Percentiles rank a stretch among this genome's conserved stretches.
Conservation (phyloP, 1,139 yeast genomes). For the Kluyveromyces sp. region DNA sequence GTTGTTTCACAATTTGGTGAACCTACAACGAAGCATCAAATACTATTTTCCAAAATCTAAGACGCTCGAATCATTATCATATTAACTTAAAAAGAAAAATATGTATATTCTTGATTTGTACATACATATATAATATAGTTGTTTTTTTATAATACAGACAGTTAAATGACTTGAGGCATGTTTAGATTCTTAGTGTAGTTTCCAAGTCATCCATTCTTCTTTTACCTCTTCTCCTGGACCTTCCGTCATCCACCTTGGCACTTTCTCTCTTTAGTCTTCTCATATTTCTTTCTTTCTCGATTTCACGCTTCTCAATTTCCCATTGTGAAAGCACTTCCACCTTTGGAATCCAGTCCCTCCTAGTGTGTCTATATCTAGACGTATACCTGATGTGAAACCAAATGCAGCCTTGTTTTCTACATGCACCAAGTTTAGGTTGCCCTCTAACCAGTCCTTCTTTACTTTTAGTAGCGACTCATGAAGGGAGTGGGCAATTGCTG, state of each 20-base stretch:
- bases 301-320: slow-evolving; percentile 91
- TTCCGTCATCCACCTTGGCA: slow-evolving; percentile 50
- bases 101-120: no score
- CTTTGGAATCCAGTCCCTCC: slow-evolving; percentile 85
- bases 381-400: slow-evolving; percentile 54
- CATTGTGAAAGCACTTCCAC: slow-evolving; percentile 81
- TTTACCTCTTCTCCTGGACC: slow-evolving; percentile 41
- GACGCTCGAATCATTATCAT: no score
- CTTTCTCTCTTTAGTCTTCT: slow-evolving; percentile 90
- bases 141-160: no score
- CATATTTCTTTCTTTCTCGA: slow-evolving; percentile 86
- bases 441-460: slow-evolving; percentile 83
- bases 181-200: slow-evolving; percentile 26
- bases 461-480: slow-evolving; percentile 72
- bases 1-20: no score
- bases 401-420: slow-evolving; percentile 52
- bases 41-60: no score
- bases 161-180: background rate
- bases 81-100: no score
- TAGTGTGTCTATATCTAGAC: slow-evolving; percentile 50
- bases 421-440: slow-evolving; percentile 49
- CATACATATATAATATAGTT: no score
- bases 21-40: no score
- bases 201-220: slow-evolving; percentile 56
- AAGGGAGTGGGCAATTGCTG: slow-evolving; percentile 82